Evolutionary conservation across 2,329 filamentous ascomycete genomes (phyloP), one percentile per base, ranked within the genome.

Genomic region (Conoideocrella luteorostrata): DNA sequence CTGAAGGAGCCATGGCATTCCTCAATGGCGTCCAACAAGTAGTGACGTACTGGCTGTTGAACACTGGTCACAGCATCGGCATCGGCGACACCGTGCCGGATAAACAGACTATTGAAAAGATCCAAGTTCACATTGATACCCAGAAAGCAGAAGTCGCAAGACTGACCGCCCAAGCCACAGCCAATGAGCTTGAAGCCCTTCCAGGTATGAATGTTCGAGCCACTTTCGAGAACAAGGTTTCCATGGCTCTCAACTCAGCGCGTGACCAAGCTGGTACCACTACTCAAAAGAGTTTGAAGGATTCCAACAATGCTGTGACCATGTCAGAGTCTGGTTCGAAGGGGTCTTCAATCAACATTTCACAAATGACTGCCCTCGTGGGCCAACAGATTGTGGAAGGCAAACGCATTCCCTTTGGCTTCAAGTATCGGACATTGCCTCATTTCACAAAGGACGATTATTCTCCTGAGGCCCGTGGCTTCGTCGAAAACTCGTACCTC

Each of bases 361-460:
- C 94, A 13, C 93, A 99, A 68, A 98, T 99, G 93, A 94, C 90
- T 50, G 93, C 93, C 21, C 79, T 97, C 51, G 94, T 99, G 47
- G 93, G 94, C 52, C 93, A 98, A 64, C 94, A 98, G 64, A 95
- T 94, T 52, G 89, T 98, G 7, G 93, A 98, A 70, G 94, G 93
- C 58, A 95, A 95, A 69, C 93, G 93, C 73, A 95, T 98, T 71
- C 93, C 93, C 1, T 98, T 96, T 60, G 93, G 94, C 18, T 98
- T 98, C 80, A 96, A 97, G 64, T 97, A 98, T 64, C 84, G 93
- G 41, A 95, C 93, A 0, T 71, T 98, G 47, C 93, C 93, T 3
- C 93, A 98, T 66, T 98, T 98, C 67, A 95, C 93, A 52, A 98
- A 98, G 72, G 94, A 98, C 57, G 94, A 98, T 64, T 98, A 97